phyloP scores from a whole-genome alignment of 1,284 basidiomycete species.

The Boletus subluridellus region DNA sequence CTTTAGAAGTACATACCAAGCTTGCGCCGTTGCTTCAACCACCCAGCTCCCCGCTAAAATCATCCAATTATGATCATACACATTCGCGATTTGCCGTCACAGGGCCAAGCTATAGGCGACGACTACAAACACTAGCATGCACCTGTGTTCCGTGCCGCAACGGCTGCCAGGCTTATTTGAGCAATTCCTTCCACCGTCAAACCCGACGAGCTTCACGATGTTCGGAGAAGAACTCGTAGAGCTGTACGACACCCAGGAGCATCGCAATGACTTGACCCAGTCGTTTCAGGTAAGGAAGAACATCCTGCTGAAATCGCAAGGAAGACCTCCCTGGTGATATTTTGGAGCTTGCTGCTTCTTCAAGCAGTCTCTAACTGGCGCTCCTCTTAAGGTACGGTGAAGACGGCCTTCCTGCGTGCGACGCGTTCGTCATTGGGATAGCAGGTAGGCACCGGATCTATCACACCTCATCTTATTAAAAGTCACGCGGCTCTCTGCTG shows the following conservation, averaged over 20 bases:
- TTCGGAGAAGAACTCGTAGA: slow-evolving; percentile 30
- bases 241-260: slow-evolving; percentile 21
- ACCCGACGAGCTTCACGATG: slow-evolving; percentile 17
- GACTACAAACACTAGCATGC: slow-evolving; percentile 32
- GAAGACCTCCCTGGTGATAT: slow-evolving; percentile 71
- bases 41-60: background rate
- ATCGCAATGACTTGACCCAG: slow-evolving; percentile 16
- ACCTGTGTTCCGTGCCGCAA: slow-evolving; percentile 18
- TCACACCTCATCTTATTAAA: slow-evolving; percentile 30
- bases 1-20: background rate
- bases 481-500: background rate
- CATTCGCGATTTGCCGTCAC: slow-evolving; percentile 8
- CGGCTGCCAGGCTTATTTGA: background rate
- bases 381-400: slow-evolving; percentile 61
- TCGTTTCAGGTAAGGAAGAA: slow-evolving; percentile 54
- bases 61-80: slow-evolving; percentile 6
- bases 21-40: background rate
- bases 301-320: slow-evolving; percentile 79
- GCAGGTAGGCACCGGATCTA: slow-evolving; percentile 64
- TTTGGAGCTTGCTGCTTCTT: slow-evolving; percentile 10
- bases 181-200: background rate
- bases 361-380: slow-evolving; percentile 10
- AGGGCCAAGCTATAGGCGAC: slow-evolving; percentile 29
- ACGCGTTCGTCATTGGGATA: slow-evolving; percentile 91
- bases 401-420: slow-evolving; percentile 62